Percentiles rank a stretch among this genome's conserved stretches.
Evolutionary conservation across 331 rosid species (phyloP).

Genomic region (Quercus phellos): DNA sequence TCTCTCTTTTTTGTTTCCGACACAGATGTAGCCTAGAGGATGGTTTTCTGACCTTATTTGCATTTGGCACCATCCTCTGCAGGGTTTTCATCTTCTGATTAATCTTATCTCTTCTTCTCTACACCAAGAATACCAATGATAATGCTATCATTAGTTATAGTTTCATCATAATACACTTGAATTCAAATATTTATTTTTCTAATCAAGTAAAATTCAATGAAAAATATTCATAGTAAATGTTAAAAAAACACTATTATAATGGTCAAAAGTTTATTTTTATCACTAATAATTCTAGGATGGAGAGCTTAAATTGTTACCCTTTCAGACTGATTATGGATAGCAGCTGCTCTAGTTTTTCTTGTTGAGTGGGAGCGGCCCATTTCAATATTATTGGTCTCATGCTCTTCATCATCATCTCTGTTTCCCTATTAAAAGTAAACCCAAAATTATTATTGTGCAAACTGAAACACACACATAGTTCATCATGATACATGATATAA

Average conservation of each 20-base stretch:
- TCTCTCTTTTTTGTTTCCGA: not conserved
- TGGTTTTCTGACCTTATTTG: slow-evolving; percentile 53
- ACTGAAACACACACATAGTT: not conserved
- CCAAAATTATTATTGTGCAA: not conserved
- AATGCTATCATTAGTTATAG: not conserved
- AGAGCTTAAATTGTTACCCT: slow-evolving; percentile 35
- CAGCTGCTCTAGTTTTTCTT: slow-evolving; percentile 51
- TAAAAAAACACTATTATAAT: no score
- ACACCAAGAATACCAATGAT: not conserved
- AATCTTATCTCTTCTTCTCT: slow-evolving; percentile 69
- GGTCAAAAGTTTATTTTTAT: no score
- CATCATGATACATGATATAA: no score
- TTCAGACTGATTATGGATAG: slow-evolving; percentile 67
- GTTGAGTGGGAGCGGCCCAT: slow-evolving; percentile 34
- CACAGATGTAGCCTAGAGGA: not conserved
- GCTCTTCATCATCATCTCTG: slow-evolving; percentile 43
- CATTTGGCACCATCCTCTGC: slow-evolving; percentile 75
- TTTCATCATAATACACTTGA: not conserved
- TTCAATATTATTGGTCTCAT: slow-evolving; percentile 36
- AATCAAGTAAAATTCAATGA: no score
- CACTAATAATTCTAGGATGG: not conserved
- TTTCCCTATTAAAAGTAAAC: slow-evolving; percentile 26
- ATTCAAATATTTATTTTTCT: no score
- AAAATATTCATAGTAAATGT: no score
- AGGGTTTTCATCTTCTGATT: slow-evolving; percentile 74